Evolutionary conservation across 2,329 filamentous ascomycete species (phyloP), one percentile per base, ranked within the genome.

Genomic region (Sclerotinia nivalis): DNA sequence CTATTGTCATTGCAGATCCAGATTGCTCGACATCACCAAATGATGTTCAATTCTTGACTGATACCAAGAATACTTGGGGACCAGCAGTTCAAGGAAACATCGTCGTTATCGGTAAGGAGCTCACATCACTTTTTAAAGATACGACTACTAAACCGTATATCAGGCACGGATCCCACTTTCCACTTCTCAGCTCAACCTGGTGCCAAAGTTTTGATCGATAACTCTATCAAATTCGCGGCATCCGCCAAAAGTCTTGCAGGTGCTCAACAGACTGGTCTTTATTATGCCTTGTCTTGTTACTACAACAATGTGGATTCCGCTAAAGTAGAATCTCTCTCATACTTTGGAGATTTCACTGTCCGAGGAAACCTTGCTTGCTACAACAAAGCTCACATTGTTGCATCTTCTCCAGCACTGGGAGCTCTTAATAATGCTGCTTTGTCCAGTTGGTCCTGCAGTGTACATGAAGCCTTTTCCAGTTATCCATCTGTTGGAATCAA

Each of bases 271-370:
- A 81, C 80, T 9, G 80, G 80, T 49, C 75, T 82, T 59, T 83
- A 83, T 73, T 79, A 82, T 62, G 79, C 81, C 10, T 77, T 83
- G 31, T 82, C 81, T 13, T 82, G 81, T 74, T 82, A 82, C 73
- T 83, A 82, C 55, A 77, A 79, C 40, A 50, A 34, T 25, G 71
- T 73, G 10, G 72, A 74, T 54, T 73, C 72, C 28, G 74, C 76
- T 1, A 74, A 73, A 13, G 75, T 79, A 9, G 68, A 73, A 15
- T 66, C 76, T 43, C 75, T 79, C 31, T 76, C 76, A 52, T 76
- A 77, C 52, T 81, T 83, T 58, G 81, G 82, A 25, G 75, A 75
- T n/a, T 82, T 83, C 69, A 74, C 75, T 25, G 79, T 82, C 60
- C 78, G 80, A 43, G 81, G 81, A 18, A 76, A 78, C 25, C 75